phyloP scores from a whole-genome alignment of 768 basidiomycete genomes.

The Hygrophoropsis aurantiaca region DNA sequence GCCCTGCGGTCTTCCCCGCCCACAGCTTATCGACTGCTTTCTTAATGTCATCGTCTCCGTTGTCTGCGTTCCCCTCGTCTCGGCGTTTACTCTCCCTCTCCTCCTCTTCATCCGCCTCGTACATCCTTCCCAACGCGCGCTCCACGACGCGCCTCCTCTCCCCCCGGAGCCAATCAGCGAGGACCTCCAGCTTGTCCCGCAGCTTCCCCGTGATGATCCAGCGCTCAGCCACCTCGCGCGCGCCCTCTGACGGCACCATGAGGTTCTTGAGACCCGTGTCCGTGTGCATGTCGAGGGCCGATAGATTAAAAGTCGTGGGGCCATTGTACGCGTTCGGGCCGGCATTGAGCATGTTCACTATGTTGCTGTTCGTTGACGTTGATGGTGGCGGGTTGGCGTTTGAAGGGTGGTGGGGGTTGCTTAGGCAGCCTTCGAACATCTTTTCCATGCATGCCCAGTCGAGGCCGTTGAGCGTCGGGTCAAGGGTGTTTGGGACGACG shows the following conservation, averaged over 20 bases:
- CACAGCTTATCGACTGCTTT: too few relatives aligned
- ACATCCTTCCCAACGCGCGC: constrained; percentile 22
- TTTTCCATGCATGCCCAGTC: constrained; percentile 75
- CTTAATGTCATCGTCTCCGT: not conserved
- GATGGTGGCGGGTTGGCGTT: too few relatives aligned
- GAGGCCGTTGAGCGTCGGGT: constrained; percentile 46
- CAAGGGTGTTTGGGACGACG: constrained; percentile 79
- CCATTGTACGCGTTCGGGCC: constrained; percentile 8
- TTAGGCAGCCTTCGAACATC: constrained; percentile 65
- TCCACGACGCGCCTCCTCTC: constrained; percentile 36
- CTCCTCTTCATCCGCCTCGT: constrained; percentile 11
- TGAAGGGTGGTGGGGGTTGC: constrained; percentile 7
- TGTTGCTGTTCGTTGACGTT: too few relatives aligned
- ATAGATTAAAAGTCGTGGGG: too few relatives aligned
- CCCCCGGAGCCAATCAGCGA: constrained; percentile 44
- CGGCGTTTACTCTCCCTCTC: not conserved
- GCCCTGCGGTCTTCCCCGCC: too few relatives aligned
- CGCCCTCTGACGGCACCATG: constrained; percentile 53
- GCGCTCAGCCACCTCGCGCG: constrained; percentile 42
- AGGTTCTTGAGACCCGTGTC: constrained; percentile 66
- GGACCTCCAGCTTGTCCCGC: constrained; percentile 40
- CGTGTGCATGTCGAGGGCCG: constrained; percentile 23
- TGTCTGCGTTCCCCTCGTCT: not conserved
- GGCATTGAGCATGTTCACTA: constrained; percentile 22
- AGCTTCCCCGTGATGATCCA: constrained; percentile 57